phyloP scores from a whole-genome alignment of 371 early-diverging fungal species.

The Encephalitozoon hellem region DNA sequence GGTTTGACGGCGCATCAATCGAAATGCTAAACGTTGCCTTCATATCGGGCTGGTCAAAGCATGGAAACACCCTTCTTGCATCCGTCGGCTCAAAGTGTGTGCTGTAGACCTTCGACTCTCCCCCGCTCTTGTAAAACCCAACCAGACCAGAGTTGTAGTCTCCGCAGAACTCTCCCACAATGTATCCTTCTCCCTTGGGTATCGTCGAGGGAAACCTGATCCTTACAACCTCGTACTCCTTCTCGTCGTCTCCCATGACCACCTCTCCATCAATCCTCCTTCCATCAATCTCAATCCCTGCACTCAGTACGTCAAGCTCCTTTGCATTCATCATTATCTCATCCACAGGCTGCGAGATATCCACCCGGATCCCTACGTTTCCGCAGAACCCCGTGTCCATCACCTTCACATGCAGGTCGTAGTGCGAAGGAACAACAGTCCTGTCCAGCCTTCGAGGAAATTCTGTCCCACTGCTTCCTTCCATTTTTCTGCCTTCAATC shows the following conservation, averaged over 20 bases:
- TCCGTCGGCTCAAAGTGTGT: conserved; percentile 84
- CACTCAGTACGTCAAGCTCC: neutral
- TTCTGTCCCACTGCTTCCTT: neutral
- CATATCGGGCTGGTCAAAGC: conserved; percentile 75
- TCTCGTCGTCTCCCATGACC: neutral
- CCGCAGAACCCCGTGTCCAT: conserved; percentile 7
- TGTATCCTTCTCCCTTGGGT: neutral
- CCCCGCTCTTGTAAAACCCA: conserved; percentile 55
- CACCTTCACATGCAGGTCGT: conserved; percentile 4
- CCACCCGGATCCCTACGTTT: neutral
- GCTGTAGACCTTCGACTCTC: conserved; percentile 7
- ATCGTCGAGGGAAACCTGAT: neutral
- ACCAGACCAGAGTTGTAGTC: conserved; percentile 32
- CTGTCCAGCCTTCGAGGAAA: neutral
- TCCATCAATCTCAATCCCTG: neutral
- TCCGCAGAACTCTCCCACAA: conserved; percentile 29
- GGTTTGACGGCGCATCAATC: conserved; percentile 65
- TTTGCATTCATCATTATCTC: conserved; percentile 14
- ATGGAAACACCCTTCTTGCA: conserved; percentile 78
- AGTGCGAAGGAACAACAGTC: conserved; percentile 1
- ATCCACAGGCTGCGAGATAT: neutral
- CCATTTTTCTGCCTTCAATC: neutral
- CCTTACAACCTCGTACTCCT: neutral
- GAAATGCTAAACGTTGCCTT: conserved; percentile 79
- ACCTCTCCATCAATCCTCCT: neutral